Evolutionary conservation across 73 alveolate species (phyloP), one percentile per base, ranked within the genome.

Genomic region (Paramecium pentaurelia): DNA sequence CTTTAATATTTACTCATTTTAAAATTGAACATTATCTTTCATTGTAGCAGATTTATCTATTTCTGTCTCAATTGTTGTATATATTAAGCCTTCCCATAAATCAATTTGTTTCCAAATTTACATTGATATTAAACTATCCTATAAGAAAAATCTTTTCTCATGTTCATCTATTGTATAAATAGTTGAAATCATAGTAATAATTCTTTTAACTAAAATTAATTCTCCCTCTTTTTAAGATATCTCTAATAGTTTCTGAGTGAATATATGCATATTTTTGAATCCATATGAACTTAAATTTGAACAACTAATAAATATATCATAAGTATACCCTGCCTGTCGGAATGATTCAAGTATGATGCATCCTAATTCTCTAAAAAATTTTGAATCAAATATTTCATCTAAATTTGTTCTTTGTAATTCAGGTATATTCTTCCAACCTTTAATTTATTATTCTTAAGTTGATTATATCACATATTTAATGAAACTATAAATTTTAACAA

Each of bases 31-130:
- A 18, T 3, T 42, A 12, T 75, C 68, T 38, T 25, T 34, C 20
- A 18, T 36, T 5, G 49, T 7, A n/a, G 75, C 28, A 18, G 71
- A 32, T 22, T 80, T 80, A n/a, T 80, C 91, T 10, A 80, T 44
- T 49, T 80, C 91, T 11, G 28, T 25, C 30, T 80, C 91, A 5
- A 80, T 80, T 18, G 91, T 80, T 9, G 58, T 44, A 80, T 44
- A 80, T 6, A 80, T 47, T 44, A 80, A 27, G 2, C 91, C 91
- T 44, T 80, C 91, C 91, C 91, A 80, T 28, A 80, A 80, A 47
- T 80, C 91, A 49, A 47, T 40, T 25, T 80, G 18, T 49, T 47
- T 80, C 91, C 91, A 80, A 45, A 80, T 45, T 14, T 60, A n/a
- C 58, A 80, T 32, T 6, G 58, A 45, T 8, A 80, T 80, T 22